Conservation (phyloP, 1,139 yeast species). For the Saccharomycopsis hybrid region DNA sequence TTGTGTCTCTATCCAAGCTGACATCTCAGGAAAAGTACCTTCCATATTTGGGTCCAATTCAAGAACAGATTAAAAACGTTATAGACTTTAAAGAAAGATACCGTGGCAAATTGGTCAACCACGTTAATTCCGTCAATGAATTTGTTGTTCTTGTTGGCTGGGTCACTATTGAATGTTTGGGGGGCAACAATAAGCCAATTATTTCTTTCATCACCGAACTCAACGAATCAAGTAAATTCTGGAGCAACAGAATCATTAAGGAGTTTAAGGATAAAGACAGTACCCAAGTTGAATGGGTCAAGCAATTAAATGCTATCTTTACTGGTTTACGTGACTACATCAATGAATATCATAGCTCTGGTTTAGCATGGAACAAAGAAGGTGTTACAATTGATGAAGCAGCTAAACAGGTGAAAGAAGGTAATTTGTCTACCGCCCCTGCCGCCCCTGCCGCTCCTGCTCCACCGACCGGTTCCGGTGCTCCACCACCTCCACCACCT, state of each 20-base stretch:
- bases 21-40: conserved; percentile 46
- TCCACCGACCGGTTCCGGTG: conserved; percentile 35
- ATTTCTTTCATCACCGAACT: conserved; percentile 71
- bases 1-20: conserved; percentile 60
- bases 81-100: conserved; percentile 65
- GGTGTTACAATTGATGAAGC: conserved; percentile 44
- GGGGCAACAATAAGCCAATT: conserved; percentile 36
- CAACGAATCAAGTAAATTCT: conserved; percentile 88
- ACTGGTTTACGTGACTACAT: conserved; percentile 67
- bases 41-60: conserved; percentile 62
- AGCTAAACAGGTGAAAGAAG: conserved; percentile 30
- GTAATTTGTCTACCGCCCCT: conserved; percentile 26
- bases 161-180: conserved; percentile 59
- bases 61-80: conserved; percentile 51
- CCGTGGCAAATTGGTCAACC: conserved; percentile 58
- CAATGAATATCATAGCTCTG: conserved; percentile 72
- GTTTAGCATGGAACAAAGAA: conserved; percentile 70
- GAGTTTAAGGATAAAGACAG: conserved; percentile 70
- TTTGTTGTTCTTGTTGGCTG: conserved; percentile 90
- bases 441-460: conserved; percentile 31
- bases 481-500: conserved; percentile 51
- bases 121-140: conserved; percentile 78
- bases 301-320: conserved; percentile 52
- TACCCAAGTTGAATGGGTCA: conserved; percentile 74
- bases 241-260: conserved; percentile 85